Base-by-base conservation (phyloP, 2,329 filamentous ascomycete species). In the Beauveria scarabaeidicola region DNA sequence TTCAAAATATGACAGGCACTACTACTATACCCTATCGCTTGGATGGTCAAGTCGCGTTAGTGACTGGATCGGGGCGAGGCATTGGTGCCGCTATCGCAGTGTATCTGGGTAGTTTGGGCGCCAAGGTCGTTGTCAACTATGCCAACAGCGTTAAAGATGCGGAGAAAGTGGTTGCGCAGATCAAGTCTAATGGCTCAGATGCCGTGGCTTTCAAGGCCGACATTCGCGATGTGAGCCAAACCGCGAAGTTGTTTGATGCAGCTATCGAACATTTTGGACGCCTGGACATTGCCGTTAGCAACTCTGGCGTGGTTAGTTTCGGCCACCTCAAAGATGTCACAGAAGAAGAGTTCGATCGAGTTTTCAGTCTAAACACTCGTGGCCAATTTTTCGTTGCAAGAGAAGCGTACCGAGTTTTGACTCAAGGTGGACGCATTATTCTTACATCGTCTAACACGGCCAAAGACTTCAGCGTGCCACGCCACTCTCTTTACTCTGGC, bases 341-440 rank as follows among this genome's bases (percentile, higher is more conserved):
- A 5, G 82, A 85, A 47, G 85, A 88, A 75, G 85, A 88, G 73
- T 89, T 83, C 69, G 86, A 89, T 71, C 83, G 86, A 63, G 85
- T 88, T 64, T 87, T 89, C 77, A 78, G 77, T 74, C 74, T 88
- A 70, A 89, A 89, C 74, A 81, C 85, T 7, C 77, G 84, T 9
- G 86, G 85, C 43, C 86, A 88, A 72, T 89, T 88, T 77, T 88
- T 89, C 73, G 85, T 89, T 52, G 86, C 85, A 38, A 83, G 85
- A 67, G 82, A 86, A 63, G 86, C 86, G 48, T 87, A 87, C 78
- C 85, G 86, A 73, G 75, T 87, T 71, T 79, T 90, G 59, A 82
- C 86, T 74, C 74, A 84, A 41, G 83, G 85, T 60, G 87, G 88
- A 52, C 81, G 87, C 47, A 77, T 91, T 66, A 87, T 91, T 72